Evolutionary conservation across 2,329 filamentous ascomycete genomes (phyloP).

Genomic region (Trichoderma sp.): DNA sequence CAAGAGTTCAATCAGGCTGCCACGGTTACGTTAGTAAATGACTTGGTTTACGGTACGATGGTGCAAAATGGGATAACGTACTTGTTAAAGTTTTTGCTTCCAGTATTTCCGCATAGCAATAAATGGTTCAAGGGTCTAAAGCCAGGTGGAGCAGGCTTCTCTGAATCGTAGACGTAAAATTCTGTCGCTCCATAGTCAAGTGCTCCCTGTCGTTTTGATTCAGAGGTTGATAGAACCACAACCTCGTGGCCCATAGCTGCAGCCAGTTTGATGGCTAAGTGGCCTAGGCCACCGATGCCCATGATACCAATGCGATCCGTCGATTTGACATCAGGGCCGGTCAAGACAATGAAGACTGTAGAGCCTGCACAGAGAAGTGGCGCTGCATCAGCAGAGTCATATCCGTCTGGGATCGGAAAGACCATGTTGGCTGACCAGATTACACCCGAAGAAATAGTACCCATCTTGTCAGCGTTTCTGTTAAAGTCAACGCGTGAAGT

Average conservation of each 20-base stretch:
- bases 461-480: neutral
- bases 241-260: constrained; percentile 1
- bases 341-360: neutral
- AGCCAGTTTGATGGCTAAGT: constrained; percentile 2
- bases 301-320: constrained; percentile 1
- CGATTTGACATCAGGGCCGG: neutral
- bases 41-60: neutral
- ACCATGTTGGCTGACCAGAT: constrained; percentile 1
- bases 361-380: neutral
- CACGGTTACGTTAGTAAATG: neutral
- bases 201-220: neutral
- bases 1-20: neutral
- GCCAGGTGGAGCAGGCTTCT: neutral
- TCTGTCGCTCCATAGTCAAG: neutral
- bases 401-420: constrained; percentile 2
- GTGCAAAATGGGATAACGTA: neutral
- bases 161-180: neutral
- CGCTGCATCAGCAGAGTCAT: neutral
- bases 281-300: neutral
- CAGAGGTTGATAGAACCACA: neutral
- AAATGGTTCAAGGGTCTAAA: neutral
- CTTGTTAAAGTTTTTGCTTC: constrained; percentile 3
- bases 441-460: neutral
- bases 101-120: neutral
- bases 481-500: neutral